A percentile compares a stretch with the other conserved stretches of the same genome.
Conservation (phyloP, 768 basidiomycete species). For the Termitomyces sp. region DNA sequence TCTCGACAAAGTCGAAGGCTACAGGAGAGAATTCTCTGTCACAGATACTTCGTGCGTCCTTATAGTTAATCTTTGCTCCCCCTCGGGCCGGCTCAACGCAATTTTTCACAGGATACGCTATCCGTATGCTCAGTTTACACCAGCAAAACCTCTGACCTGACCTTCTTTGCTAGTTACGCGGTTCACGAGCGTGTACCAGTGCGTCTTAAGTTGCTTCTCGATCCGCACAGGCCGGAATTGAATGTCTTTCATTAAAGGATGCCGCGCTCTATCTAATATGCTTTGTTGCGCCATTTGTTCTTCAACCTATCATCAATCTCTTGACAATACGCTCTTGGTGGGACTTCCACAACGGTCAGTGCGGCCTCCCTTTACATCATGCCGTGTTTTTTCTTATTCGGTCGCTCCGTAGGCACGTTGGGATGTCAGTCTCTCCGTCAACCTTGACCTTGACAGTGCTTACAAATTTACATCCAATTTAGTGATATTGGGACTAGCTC, state of each 20-base stretch:
- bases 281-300: constrained; percentile 61
- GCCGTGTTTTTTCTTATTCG: neutral
- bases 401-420: constrained; percentile 30
- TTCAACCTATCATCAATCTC: constrained; percentile 68
- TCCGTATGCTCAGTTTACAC: constrained; percentile 28
- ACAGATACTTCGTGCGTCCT: constrained; percentile 66
- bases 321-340: constrained; percentile 79
- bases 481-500: constrained; percentile 71
- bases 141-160: neutral
- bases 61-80: neutral
- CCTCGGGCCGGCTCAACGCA: constrained; percentile 15
- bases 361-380: constrained; percentile 7
- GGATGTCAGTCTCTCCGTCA: constrained; percentile 29
- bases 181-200: constrained; percentile 79
- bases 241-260: constrained; percentile 27
- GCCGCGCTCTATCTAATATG: constrained; percentile 48
- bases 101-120: constrained; percentile 30
- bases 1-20: constrained; percentile 66
- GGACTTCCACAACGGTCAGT: constrained; percentile 76
- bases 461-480: neutral
- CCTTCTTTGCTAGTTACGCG: constrained; percentile 47
- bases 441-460: neutral
- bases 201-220: constrained; percentile 17
- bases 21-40: constrained; percentile 74
- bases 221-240: neutral